Evolutionary conservation across 2,329 filamentous ascomycete genomes (phyloP), one percentile per base, ranked within the genome.

Genomic region (Talaromyces verruculosus): DNA sequence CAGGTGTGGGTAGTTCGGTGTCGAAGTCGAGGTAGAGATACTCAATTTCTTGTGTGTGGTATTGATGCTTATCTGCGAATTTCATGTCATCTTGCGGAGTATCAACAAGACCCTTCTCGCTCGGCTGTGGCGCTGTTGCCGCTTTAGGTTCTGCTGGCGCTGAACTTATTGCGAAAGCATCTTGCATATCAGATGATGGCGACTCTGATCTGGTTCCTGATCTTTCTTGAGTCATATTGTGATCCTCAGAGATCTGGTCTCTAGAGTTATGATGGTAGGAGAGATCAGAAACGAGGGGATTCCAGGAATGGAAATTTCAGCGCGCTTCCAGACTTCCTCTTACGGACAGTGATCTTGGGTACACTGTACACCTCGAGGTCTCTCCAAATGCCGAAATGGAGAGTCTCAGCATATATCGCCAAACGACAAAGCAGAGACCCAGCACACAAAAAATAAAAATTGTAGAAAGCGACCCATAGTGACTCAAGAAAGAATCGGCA

Each of bases 1-100:
- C 68, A 65, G 79, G 78, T 2, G 79, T 77, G 1, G 87, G 87
- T 1, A 90, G 73, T 15, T 81, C 76, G 1, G 87, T 89, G 60
- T 88, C 84, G 72, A 89, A 87, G 1, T 84, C 87, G 61, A 91
- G 77, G 71, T 89, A 89, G 19, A 83, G 81, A 74, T 85, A 85
- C 17, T 83, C 77, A 64, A 89, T 81, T 51, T 79, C 76, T 25
- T 73, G 28, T 19, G 58, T 61, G 19, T 19, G 10, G 30, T 57
- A 19, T 47, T 41, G 30, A n/a, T 58, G 35, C 37, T 58, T 37
- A 7, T 25, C 13, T 39, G 33, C 10, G 15, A 58, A 11, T 8
- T 22, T 22, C 11, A 59, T 59, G 19, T 22, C 30, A 22, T 55
- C n/a, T 22, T 37, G 53, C 33, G 10, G 30, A 37, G 49, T 8